phyloP scores from a whole-genome alignment of 768 basidiomycete genomes.

The Jaapia argillacea region DNA sequence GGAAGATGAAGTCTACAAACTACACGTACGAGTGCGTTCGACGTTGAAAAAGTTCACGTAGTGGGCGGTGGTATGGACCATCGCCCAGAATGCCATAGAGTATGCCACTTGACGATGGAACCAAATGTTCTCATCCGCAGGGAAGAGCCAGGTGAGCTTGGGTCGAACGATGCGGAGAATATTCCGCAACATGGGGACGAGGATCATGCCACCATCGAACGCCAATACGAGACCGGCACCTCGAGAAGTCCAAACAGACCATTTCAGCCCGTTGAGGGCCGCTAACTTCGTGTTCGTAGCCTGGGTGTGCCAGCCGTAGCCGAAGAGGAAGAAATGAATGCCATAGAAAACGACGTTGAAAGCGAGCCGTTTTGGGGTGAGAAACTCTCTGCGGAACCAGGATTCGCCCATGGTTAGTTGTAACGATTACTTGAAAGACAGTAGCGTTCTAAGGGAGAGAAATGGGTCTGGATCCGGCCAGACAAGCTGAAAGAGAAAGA shows the following conservation, averaged over 20 bases:
- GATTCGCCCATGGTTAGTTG: slow-evolving; percentile 43
- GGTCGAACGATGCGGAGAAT: slow-evolving; percentile 79
- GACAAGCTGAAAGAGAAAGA: slow-evolving; percentile 17
- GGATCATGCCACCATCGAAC: slow-evolving; percentile 76
- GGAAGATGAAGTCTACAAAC: background rate
- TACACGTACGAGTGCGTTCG: slow-evolving; percentile 66
- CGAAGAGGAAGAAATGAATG: slow-evolving; percentile 62
- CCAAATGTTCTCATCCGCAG: slow-evolving; percentile 94
- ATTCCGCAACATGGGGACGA: slow-evolving; percentile 86
- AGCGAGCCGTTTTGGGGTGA: slow-evolving; percentile 47
- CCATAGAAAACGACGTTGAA: slow-evolving; percentile 81
- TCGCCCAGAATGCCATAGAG: slow-evolving; percentile 86
- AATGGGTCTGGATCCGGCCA: slow-evolving; percentile 44
- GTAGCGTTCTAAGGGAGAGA: slow-evolving; percentile 16
- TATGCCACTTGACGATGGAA: slow-evolving; percentile 94
- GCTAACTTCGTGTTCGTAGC: slow-evolving; percentile 50
- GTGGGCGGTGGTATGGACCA: slow-evolving; percentile 90
- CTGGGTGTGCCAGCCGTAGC: slow-evolving; percentile 82
- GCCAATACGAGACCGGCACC: slow-evolving; percentile 90
- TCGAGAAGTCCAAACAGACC: slow-evolving; percentile 84
- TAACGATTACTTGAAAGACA: slow-evolving; percentile 11
- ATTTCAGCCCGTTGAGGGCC: slow-evolving; percentile 70
- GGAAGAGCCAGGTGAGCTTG: slow-evolving; percentile 71
- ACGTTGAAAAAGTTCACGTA: slow-evolving; percentile 93
- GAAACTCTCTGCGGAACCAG: slow-evolving; percentile 69